Evolutionary conservation across 1,284 basidiomycete genomes (phyloP).

Genomic region (Cutaneotrichosporon dermatis): DNA sequence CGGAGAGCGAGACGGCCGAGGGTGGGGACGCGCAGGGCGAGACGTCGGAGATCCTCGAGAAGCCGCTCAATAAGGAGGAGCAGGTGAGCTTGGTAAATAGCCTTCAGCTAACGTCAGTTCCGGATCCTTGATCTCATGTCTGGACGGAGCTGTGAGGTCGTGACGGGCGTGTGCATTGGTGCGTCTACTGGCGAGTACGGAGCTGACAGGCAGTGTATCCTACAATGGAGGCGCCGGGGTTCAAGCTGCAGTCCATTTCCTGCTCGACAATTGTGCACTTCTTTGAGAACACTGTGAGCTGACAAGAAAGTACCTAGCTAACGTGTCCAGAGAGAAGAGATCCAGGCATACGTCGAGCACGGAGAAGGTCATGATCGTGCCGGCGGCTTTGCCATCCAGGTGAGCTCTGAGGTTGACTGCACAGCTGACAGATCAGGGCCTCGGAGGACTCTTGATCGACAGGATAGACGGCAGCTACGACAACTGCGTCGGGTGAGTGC

Average conservation of each 20-base stretch:
- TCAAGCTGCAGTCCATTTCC: slow-evolving; percentile 77
- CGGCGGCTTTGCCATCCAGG: slow-evolving; percentile 93
- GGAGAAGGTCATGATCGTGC: slow-evolving; percentile 88
- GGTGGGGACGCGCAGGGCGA: slow-evolving; percentile 33
- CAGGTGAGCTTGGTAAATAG: slow-evolving; percentile 52
- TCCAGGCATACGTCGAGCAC: slow-evolving; percentile 80
- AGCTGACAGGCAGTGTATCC: slow-evolving; percentile 62
- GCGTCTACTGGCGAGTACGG: slow-evolving; percentile 26
- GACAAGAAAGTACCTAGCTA: slow-evolving; percentile 26
- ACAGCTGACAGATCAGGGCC: slow-evolving; percentile 55
- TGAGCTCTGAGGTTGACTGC: slow-evolving; percentile 36
- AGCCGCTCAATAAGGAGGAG: slow-evolving; percentile 73
- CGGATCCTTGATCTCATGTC: slow-evolving; percentile 60
- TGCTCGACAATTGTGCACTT: slow-evolving; percentile 78
- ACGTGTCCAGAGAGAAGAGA: slow-evolving; percentile 47
- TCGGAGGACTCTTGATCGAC: slow-evolving; percentile 72
- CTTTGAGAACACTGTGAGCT: slow-evolving; percentile 58
- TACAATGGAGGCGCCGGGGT: slow-evolving; percentile 76
- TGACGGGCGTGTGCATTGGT: slow-evolving; percentile 81
- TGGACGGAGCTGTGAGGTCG: slow-evolving; percentile 79
- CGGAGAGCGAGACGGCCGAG: slow-evolving; percentile 56
- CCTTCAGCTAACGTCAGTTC: background rate
- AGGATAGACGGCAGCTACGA: slow-evolving; percentile 87
- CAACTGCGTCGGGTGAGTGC: slow-evolving; percentile 70
- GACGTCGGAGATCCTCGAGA: slow-evolving; percentile 61